Evolutionary conservation across 257 asterid species (phyloP).

Genomic region (Ilex asprella): DNA sequence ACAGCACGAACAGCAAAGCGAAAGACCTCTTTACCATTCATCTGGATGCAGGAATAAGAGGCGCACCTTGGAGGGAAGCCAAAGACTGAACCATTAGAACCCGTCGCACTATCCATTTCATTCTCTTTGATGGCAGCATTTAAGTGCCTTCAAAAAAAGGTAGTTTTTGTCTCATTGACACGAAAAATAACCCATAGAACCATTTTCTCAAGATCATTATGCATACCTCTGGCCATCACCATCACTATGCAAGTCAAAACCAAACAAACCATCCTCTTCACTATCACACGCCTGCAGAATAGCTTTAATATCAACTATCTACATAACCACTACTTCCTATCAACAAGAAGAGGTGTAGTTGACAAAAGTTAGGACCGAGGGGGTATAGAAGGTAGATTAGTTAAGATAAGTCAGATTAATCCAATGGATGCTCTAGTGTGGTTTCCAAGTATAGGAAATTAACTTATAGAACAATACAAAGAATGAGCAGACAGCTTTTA

Average conservation of each 20-base stretch:
- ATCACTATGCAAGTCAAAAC: conserved; percentile 77
- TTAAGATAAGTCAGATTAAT: not conserved
- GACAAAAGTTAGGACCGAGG: not conserved
- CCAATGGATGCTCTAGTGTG: too few relatives aligned
- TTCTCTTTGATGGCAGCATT: conserved; percentile 52
- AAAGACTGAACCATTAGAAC: conserved; percentile 65
- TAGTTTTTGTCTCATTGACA: conserved; percentile 7
- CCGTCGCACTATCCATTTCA: conserved; percentile 33
- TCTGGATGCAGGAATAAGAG: conserved; percentile 72
- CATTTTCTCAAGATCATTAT: conserved; percentile 1
- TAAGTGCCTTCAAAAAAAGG: conserved; percentile 43
- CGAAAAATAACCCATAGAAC: not conserved
- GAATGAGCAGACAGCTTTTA: too few relatives aligned
- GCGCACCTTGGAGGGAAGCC: conserved; percentile 54
- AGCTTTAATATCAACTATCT: not conserved
- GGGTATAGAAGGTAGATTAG: not conserved
- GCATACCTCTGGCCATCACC: conserved; percentile 74
- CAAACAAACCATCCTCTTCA: conserved; percentile 67
- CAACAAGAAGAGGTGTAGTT: not conserved
- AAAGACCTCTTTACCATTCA: conserved; percentile 97
- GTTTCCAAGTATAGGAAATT: not conserved
- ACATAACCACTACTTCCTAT: not conserved
- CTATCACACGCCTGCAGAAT: conserved; percentile 62
- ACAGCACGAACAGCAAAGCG: conserved; percentile 87
- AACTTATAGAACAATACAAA: too few relatives aligned